Conservation (phyloP, 2,329 filamentous ascomycete species). For the Neonectria punicea region DNA sequence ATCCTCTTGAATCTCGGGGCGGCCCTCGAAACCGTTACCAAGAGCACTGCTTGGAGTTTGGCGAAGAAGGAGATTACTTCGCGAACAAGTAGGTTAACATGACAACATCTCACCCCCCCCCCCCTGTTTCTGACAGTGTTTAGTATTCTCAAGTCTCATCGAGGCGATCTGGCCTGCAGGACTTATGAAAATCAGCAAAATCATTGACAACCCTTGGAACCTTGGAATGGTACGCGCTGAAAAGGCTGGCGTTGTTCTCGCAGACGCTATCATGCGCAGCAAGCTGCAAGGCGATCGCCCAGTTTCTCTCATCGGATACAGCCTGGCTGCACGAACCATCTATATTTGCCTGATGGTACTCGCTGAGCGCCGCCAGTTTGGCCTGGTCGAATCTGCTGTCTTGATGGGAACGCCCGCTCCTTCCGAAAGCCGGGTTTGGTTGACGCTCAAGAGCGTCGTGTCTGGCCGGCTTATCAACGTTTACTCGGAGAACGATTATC, state of each 20-base stretch:
- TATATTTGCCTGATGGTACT: constrained; percentile 84
- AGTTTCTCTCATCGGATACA: constrained; percentile 84
- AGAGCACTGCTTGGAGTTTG: constrained; percentile 81
- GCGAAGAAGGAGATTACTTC: constrained; percentile 65
- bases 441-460: constrained; percentile 80
- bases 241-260: constrained; percentile 76
- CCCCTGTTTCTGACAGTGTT: neutral
- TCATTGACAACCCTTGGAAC: constrained; percentile 86
- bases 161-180: constrained; percentile 70
- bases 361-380: constrained; percentile 84
- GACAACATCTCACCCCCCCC: neutral
- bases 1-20: constrained; percentile 81
- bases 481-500: constrained; percentile 86
- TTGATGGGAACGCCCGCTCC: constrained; percentile 86
- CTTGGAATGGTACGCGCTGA: constrained; percentile 80
- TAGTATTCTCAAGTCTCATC: constrained; percentile 67
- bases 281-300: constrained; percentile 85
- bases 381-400: constrained; percentile 85
- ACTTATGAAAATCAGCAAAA: constrained; percentile 74
- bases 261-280: constrained; percentile 80
- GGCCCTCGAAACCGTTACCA: constrained; percentile 80
- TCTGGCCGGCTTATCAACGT: constrained; percentile 89
- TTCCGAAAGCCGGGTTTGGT: constrained; percentile 77
- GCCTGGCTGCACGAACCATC: constrained; percentile 83
- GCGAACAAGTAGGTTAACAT: constrained; percentile 56